Conservation (phyloP, 2,329 filamentous ascomycete genomes). For the Bisporella sp. region DNA sequence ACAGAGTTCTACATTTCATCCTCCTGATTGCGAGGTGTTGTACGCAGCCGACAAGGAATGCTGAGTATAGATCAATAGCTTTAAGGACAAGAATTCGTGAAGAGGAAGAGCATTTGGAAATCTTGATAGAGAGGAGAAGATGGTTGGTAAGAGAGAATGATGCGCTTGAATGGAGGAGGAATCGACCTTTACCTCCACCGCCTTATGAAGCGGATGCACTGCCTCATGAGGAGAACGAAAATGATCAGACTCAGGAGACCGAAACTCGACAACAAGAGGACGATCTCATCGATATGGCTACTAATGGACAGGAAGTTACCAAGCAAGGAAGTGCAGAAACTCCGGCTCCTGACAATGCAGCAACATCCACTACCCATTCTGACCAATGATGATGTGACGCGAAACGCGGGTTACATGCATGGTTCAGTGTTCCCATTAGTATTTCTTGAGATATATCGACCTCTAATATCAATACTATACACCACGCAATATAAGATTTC, state of each 20-base stretch:
- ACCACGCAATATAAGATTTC: too few relatives aligned
- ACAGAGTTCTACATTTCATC: slow-evolving; percentile 11
- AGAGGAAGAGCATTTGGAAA: slow-evolving; percentile 7
- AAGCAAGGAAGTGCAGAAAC: not conserved
- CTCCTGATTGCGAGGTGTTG: slow-evolving; percentile 10
- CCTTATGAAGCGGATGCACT: slow-evolving; percentile 1
- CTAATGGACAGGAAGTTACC: not conserved
- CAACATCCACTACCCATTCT: not conserved
- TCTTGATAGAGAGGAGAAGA: slow-evolving; percentile 6
- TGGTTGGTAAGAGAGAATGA: slow-evolving; percentile 5
- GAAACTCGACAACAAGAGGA: not conserved
- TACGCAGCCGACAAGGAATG: not conserved
- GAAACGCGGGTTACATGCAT: too few relatives aligned
- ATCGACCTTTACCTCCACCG: not conserved
- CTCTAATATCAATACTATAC: too few relatives aligned
- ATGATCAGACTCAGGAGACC: not conserved
- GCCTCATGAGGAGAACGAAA: not conserved
- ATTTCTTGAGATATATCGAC: too few relatives aligned
- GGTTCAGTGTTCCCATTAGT: too few relatives aligned
- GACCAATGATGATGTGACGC: too few relatives aligned
- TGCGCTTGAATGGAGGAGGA: slow-evolving; percentile 4
- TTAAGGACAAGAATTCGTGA: slow-evolving; percentile 3
- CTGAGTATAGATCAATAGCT: not conserved
- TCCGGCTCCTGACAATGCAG: not conserved
- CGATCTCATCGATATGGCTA: slow-evolving; percentile 8